Evolutionary conservation across 495 filamentous ascomycete species (phyloP), one percentile per base, ranked within the genome.

Genomic region (Wilcoxina mikolae): DNA sequence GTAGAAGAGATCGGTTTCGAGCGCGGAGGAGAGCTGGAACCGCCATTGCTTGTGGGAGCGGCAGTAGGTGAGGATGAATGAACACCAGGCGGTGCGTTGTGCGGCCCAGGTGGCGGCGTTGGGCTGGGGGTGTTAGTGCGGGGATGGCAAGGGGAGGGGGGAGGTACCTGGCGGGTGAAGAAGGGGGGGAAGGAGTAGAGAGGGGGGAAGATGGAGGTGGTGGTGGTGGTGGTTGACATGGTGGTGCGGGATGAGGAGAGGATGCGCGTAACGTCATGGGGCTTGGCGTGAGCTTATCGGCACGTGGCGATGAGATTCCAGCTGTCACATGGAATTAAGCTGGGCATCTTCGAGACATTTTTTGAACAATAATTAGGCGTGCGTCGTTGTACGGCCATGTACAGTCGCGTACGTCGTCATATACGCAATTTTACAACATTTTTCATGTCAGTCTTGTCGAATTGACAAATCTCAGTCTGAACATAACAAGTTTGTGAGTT

Each of bases 41-140:
- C 77, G 76, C 73, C 77, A 93, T 61, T 84, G 65, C 38, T 75
- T 78, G 69, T 90, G 77, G 66, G 82, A 74, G 0, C 79, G 77
- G 68, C 85, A 88, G 81, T 91, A 98, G 61, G 80, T 61, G 54
- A 83, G 85, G 62, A 98, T 80, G 17, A 94, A 77, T n/a, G 77
- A 65, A 38, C 83, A 80, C 91, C 91, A 98, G 71, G 83, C 85
- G 29, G 74, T 68, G 50, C 87, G 79, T 67, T 96, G 91, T 22
- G 79, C 75, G 68, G 78, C 75, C 61, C 78, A 83, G 10, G 86
- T 94, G 26, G 73, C 71, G 58, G 72, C 73, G 73, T 87, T 88
- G 43, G 82, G 79, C 73, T 96, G 90, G 38, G 61, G 60, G 46
- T n/a, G 12, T 22, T n/a, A 24, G 39, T 23, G n/a, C 33, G 31